Conservation (phyloP, 2,329 filamentous ascomycete species). For the Cercospora nicotianae region DNA sequence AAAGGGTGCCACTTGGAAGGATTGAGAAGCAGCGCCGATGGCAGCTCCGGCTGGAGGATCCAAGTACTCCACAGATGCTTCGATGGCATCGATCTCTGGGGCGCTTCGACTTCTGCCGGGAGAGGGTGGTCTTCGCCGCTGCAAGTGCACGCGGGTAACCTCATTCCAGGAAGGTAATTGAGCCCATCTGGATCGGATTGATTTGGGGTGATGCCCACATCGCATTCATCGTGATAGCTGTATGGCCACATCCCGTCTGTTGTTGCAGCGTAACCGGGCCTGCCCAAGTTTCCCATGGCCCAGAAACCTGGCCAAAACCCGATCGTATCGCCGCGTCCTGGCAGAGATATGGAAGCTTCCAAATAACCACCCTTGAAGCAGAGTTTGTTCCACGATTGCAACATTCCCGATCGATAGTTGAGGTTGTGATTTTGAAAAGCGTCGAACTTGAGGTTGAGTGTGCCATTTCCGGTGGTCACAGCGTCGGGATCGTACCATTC, state of each 20-base stretch:
- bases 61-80: constrained; percentile 61
- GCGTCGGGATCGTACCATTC: constrained; percentile 53
- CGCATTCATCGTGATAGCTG: constrained; percentile 67
- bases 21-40: constrained; percentile 63
- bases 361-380: constrained; percentile 69
- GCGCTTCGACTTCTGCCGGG: constrained; percentile 65
- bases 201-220: constrained; percentile 69
- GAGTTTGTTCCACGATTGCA: constrained; percentile 55
- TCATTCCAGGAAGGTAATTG: constrained; percentile 68
- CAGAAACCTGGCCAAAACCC: constrained; percentile 77
- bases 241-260: constrained; percentile 75
- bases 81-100: constrained; percentile 71
- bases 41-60: constrained; percentile 50
- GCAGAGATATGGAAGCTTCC: constrained; percentile 69
- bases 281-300: constrained; percentile 71
- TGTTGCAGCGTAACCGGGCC: constrained; percentile 67
- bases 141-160: constrained; percentile 68
- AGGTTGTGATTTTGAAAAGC: constrained; percentile 63
- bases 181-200: constrained; percentile 68
- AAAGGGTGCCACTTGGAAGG: constrained; percentile 67
- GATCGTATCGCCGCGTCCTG: constrained; percentile 63
- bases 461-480: constrained; percentile 46
- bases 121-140: constrained; percentile 63
- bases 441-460: constrained; percentile 62
- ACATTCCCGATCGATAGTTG: constrained; percentile 53